Conservation (phyloP, 2,329 filamentous ascomycete genomes). For the Thelonectria olida region DNA sequence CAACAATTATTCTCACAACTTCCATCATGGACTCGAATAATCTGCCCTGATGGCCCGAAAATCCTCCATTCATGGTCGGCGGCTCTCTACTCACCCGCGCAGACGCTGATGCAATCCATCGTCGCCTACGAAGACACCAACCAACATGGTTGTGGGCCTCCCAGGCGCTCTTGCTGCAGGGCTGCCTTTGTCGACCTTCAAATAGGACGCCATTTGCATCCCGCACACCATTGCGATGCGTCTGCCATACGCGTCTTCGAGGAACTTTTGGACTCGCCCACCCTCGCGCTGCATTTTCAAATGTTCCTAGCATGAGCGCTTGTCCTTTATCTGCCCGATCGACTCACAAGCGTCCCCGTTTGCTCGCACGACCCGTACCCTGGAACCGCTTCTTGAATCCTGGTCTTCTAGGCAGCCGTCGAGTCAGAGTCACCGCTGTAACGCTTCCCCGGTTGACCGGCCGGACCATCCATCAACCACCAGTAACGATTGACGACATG, state of each 20-base stretch:
- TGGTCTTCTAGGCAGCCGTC: slow-evolving; percentile 9
- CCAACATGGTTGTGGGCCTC: neutral
- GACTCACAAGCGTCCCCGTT: neutral
- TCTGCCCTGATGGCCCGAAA: too few species aligned
- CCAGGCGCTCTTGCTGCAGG: neutral
- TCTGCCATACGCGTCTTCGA: neutral
- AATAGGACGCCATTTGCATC: neutral
- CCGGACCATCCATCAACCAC: neutral
- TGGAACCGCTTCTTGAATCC: slow-evolving; percentile 2
- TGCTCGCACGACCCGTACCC: neutral
- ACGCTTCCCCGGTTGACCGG: neutral
- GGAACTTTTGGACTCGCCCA: slow-evolving; percentile 15
- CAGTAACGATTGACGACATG: slow-evolving; percentile 8
- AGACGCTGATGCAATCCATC: too few species aligned
- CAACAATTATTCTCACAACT: too few species aligned
- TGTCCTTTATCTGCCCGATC: neutral
- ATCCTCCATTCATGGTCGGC: too few species aligned
- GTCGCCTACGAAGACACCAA: too few species aligned
- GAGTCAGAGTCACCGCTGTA: slow-evolving; percentile 13
- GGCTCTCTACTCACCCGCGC: too few species aligned
- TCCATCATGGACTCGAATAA: too few species aligned
- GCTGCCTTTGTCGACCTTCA: neutral
- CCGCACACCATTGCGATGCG: neutral
- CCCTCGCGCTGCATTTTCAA: neutral
- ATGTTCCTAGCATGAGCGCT: neutral